Evolutionary conservation across 2,329 filamentous ascomycete species (phyloP).

Genomic region (Trichoderma sp.): DNA sequence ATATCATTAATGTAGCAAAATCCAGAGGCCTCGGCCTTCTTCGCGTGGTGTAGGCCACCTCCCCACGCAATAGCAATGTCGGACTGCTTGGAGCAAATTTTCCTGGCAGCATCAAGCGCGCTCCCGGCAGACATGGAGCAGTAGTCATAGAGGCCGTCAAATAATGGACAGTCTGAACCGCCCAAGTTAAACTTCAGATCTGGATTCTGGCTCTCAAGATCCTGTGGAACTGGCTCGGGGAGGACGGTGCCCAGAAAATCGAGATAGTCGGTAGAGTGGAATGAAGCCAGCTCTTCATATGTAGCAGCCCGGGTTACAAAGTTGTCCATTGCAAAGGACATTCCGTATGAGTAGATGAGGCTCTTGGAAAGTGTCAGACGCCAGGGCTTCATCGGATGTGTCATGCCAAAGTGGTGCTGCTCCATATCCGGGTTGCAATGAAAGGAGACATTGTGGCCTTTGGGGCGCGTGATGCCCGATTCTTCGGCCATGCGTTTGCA

Average conservation of each 20-base stretch:
- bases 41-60: constrained; percentile 93
- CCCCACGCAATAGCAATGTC: constrained; percentile 99
- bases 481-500: constrained; percentile 58
- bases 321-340: constrained; percentile 96
- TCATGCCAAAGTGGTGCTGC: constrained; percentile 93
- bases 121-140: constrained; percentile 91
- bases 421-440: constrained; percentile 95
- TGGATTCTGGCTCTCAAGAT: constrained; percentile 64
- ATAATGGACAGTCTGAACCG: constrained; percentile 92
- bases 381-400: constrained; percentile 99
- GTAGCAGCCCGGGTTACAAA: constrained; percentile 83
- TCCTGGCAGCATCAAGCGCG: constrained; percentile 86
- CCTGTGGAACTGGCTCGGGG: constrained; percentile 63
- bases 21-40: constrained; percentile 88
- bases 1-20: constrained; percentile 99
- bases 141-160: constrained; percentile 94
- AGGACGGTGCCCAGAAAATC: constrained; percentile 78
- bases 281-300: constrained; percentile 82
- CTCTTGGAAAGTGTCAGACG: constrained; percentile 93
- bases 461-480: constrained; percentile 74
- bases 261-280: constrained; percentile 87
- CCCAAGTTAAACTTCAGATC: constrained; percentile 80
- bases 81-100: constrained; percentile 81
- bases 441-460: constrained; percentile 89
- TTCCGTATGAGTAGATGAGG: constrained; percentile 89